A percentile compares a stretch with the other conserved stretches of the same genome.
phyloP scores from a whole-genome alignment of 495 filamentous ascomycete genomes.

The Xylaria palmicola region DNA sequence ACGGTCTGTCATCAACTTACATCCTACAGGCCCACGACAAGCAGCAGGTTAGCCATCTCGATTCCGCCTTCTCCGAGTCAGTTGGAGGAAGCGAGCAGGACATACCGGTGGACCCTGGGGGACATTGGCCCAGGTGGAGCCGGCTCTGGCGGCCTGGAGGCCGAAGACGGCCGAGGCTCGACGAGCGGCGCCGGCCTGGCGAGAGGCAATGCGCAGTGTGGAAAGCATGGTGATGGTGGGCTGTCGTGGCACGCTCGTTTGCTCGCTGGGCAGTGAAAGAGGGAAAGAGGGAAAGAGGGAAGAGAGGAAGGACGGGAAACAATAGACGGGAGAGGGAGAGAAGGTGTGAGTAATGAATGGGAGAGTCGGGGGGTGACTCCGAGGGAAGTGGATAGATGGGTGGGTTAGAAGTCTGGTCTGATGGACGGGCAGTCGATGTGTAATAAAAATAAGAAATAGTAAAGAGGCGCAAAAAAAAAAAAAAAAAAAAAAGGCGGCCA shows the following conservation, averaged over 20 bases:
- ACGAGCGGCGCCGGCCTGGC: slow-evolving; percentile 28
- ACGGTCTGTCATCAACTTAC: slow-evolving; percentile 43
- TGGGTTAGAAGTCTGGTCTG: neutral
- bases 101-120: slow-evolving; percentile 91
- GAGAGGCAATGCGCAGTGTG: slow-evolving; percentile 28
- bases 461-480: slow-evolving; percentile 1
- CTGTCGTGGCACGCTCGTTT: neutral
- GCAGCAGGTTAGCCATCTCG: slow-evolving; percentile 29
- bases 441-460: neutral
- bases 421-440: neutral
- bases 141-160: slow-evolving; percentile 61
- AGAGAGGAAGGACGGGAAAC: neutral
- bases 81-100: slow-evolving; percentile 19
- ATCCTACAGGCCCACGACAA: slow-evolving; percentile 47
- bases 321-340: neutral
- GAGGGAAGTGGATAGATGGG: neutral
- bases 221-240: slow-evolving; percentile 28
- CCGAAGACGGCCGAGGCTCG: slow-evolving; percentile 32
- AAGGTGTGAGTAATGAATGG: too few relatives aligned
- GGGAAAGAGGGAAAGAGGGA: slow-evolving; percentile 14
- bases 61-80: neutral
- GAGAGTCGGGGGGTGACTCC: neutral
- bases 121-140: slow-evolving; percentile 84
- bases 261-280: neutral
- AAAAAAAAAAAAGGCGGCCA: neutral